Base-by-base conservation (phyloP, 768 basidiomycete species). In the Calocybe gangraenosa region DNA sequence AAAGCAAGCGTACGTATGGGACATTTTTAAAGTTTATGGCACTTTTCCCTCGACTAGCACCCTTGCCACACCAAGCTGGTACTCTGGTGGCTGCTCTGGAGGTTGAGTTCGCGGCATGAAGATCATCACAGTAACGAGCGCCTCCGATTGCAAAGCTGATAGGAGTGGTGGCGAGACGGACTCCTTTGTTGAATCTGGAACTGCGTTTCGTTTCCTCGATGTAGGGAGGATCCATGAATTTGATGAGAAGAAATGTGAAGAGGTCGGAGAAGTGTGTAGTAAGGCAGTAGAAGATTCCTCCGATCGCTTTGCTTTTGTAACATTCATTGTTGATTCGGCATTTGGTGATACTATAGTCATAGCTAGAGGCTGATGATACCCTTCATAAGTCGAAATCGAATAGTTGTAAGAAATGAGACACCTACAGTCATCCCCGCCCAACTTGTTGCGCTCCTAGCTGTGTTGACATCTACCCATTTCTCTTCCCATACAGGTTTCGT, bases 101-200 rank as follows among this genome's bases (percentile, higher is more conserved):
- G 48, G 52, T 17, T 41, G 31, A 22, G 34, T 38, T n/a, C 58
- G 57, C 6, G 78, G 78, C 75, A 79, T 77, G 10, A 59, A 61
- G 32, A 79, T 66, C 61, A 78, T 58, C 28, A 77, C 65, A 0
- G 66, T 67, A 15, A 78, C 58, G 38, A 73, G 65, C 14, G 65
- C 35, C 15, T 42, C 42, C 20, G 38, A n/a, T 67, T 28, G 8
- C 59, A 52, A 17, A 61, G 55, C 34, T 35, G n/a, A 35, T n/a
- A 18, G 34, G 13, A 14, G 13, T n/a, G 13, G 5, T n/a, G 34
- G 14, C 7, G 14, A 5, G 6, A 60, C 58, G 23, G 44, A 21
- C 19, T 47, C 40, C 17, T 46, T 42, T 0, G 28, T 13, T 8
- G 37, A 36, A 20, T 33, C 28, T 13, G 39, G n/a, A 9, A 11